These are phyloP conservation scores for Dipodascopsis tothii DNA, from an alignment of 805 yeast species.

Conservation along the genomic window DNA sequence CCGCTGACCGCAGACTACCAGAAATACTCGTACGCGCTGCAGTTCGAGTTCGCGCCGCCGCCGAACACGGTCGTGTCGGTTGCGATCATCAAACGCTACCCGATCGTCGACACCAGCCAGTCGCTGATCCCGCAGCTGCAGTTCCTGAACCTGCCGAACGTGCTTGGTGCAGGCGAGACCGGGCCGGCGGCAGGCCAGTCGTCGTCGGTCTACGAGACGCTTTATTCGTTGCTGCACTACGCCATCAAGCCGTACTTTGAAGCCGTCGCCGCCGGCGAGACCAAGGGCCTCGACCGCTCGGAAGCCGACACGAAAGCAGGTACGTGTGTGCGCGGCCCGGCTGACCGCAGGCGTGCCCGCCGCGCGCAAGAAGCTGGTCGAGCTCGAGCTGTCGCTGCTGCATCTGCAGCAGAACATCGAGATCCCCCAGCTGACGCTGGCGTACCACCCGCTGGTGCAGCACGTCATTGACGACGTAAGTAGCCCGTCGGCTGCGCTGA, in stretches of 20 bases:
- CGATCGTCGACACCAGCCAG: constrained; percentile 10
- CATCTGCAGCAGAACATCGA: constrained; percentile 61
- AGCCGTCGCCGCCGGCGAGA: constrained; percentile 32
- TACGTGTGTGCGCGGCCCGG: neutral
- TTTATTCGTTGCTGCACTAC: constrained; percentile 52
- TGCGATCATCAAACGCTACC: constrained; percentile 26
- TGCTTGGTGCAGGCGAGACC: neutral
- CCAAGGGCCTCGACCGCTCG: constrained; percentile 1
- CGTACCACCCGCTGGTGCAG: constrained; percentile 47
- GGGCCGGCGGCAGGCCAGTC: constrained; percentile 4
- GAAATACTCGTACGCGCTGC: constrained; percentile 3
- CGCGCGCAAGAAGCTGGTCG: constrained; percentile 59
- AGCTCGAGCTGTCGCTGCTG: constrained; percentile 57
- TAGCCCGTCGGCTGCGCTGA: no score
- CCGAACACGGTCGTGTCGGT: constrained; percentile 16
- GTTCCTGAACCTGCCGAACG: constrained; percentile 33
- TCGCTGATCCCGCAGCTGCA: constrained; percentile 31
- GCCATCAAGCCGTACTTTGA: constrained; percentile 71
- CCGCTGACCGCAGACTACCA: neutral
- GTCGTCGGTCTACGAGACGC: constrained; percentile 38
- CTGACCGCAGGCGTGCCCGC: constrained; percentile 33
- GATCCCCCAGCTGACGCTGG: constrained; percentile 52
- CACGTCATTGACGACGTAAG: constrained; percentile 34
- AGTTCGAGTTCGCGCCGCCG: constrained; percentile 11
- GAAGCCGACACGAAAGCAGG: constrained; percentile 7